Evolutionary conservation across 495 filamentous ascomycete genomes (phyloP), one percentile per base, ranked within the genome.

Genomic region (Oleoguttula mirabilis): DNA sequence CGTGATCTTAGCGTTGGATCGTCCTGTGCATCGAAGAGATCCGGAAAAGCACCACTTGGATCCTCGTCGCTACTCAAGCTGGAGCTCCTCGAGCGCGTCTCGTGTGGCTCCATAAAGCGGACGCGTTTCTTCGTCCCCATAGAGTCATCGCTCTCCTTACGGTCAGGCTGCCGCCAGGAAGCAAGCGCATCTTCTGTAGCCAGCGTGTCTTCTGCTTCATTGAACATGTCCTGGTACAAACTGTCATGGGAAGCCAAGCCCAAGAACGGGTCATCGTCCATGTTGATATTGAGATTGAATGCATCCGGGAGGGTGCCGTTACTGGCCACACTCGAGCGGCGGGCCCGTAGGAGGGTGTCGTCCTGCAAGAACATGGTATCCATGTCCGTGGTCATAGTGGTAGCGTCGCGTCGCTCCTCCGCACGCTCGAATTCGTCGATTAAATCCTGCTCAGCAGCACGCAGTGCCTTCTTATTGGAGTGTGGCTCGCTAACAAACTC

Each of bases 231-330:
- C 5, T 20, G 21, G 16, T 47, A 51, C 22, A 36, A 8, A 11
- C 21, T 33, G 32, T 37, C 37, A 17, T 42, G 16, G 10, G 10
- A 20, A 3, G 27, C 8, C 4, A 51, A 32, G n/a, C 48, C 48
- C 16, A 37, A 10, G 30, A 46, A 51, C 1, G 48, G 48, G 25
- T 51, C 48, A 10, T 41, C 36, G 24, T 51, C 30, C 43, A 51
- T 23, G 31, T 51, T 23, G 2, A 50, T 15, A 22, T 34, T 21
- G 20, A 41, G 36, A 24, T 14, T 16, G 15, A 30, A 21, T 2
- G 14, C 19, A 25, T 19, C 12, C 12, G 12, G n/a, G 12, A 10
- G 2, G 8, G 10, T 20, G 14, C 2, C 21, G 22, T 16, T 23
- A 20, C n/a, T 3, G 14, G 12, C 10, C 10, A 32, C 17, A 3